Percentiles rank a stretch among this genome's conserved stretches.
These are phyloP conservation scores for Macrotyloma uniflorum DNA, from an alignment of 306 rosid species.

Conservation along the genomic window DNA sequence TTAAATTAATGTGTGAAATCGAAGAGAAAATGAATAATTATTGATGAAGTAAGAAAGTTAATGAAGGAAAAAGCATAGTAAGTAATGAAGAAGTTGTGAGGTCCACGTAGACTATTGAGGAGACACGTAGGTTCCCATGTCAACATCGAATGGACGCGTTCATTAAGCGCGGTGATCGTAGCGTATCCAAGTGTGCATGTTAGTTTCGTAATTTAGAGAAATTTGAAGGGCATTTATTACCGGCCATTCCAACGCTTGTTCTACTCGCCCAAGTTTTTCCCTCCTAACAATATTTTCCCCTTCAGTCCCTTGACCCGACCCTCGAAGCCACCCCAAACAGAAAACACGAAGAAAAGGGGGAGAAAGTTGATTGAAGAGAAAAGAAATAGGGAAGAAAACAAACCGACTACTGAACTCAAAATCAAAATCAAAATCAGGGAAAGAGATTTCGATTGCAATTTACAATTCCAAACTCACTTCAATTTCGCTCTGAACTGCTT, in stretches of 20 bases:
- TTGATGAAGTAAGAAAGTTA: not conserved
- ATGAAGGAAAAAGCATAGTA: not conserved
- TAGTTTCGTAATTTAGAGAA: slow-evolving; percentile 41
- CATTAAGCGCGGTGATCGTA: slow-evolving; percentile 7
- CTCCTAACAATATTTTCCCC: slow-evolving; percentile 45
- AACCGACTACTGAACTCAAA: not conserved
- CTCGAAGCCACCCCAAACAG: not conserved
- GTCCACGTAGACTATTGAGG: slow-evolving; percentile 38
- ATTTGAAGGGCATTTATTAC: slow-evolving; percentile 1
- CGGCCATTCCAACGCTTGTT: slow-evolving; percentile 14
- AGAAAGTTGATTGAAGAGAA: slow-evolving; percentile 27
- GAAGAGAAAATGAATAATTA: too few relatives aligned
- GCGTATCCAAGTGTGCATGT: slow-evolving; percentile 32
- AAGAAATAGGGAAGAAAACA: not conserved
- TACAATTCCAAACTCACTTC: slow-evolving; percentile 10
- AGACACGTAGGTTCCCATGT: slow-evolving; percentile 29
- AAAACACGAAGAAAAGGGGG: not conserved
- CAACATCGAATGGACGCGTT: slow-evolving; percentile 29
- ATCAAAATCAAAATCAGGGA: slow-evolving; percentile 1
- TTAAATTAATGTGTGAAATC: too few relatives aligned
- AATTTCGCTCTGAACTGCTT: not conserved
- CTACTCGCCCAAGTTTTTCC: slow-evolving; percentile 51
- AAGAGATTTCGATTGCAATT: not conserved
- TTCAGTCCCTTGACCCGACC: slow-evolving; percentile 36
- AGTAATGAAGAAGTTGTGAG: not conserved